These are phyloP conservation scores for Microascus cirrosus DNA, from an alignment of 2,329 filamentous ascomycete genomes.

Conservation along the genomic window DNA sequence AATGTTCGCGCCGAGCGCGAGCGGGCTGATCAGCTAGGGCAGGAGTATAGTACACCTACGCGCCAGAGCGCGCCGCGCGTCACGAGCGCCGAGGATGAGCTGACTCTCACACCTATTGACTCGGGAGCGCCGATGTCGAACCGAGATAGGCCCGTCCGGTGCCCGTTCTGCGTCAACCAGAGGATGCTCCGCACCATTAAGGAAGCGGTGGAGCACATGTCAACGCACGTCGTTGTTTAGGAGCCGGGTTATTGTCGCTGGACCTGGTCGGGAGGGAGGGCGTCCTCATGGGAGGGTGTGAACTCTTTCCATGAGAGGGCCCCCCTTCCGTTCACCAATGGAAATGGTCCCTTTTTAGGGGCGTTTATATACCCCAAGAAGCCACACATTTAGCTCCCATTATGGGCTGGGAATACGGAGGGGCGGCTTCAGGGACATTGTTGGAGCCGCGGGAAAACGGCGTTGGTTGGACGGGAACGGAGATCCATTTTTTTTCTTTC, in stretches of 20 bases:
- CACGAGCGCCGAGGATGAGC: conserved; percentile 18
- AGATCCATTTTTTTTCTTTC: background rate
- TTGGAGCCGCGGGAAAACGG: background rate
- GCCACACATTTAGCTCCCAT: background rate
- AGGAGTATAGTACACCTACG: conserved; percentile 11
- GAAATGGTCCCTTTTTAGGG: background rate
- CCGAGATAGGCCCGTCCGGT: conserved; percentile 39
- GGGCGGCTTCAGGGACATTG: background rate
- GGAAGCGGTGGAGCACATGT: conserved; percentile 52
- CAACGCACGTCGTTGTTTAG: conserved; percentile 48
- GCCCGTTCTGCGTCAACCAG: conserved; percentile 51
- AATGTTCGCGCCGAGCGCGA: conserved; percentile 41
- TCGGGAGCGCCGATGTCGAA: conserved; percentile 32
- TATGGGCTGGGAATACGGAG: background rate
- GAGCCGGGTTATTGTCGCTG: background rate
- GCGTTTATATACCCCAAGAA: background rate
- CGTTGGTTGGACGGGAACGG: background rate
- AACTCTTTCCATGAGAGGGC: background rate
- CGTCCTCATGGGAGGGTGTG: background rate
- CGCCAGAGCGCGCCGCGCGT: conserved; percentile 10
- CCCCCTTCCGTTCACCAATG: background rate
- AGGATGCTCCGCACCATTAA: conserved; percentile 49
- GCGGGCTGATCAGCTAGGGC: conserved; percentile 27
- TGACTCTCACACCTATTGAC: conserved; percentile 44
- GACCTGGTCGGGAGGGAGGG: background rate